Evolutionary conservation across 2,329 filamentous ascomycete genomes (phyloP).

Genomic region (Claviceps fusiformis): DNA sequence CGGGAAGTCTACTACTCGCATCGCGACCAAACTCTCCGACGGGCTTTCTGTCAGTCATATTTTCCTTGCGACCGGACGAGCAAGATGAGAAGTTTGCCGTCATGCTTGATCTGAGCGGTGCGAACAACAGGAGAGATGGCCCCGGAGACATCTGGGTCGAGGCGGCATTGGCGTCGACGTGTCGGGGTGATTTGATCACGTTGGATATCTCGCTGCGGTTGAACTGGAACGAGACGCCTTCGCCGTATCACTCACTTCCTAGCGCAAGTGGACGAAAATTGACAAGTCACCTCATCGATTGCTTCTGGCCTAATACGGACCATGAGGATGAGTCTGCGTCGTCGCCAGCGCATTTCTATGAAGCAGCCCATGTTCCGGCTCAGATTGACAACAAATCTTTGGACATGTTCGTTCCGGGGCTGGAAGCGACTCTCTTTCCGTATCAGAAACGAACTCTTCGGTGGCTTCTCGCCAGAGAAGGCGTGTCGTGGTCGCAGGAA

Average conservation of each 20-base stretch:
- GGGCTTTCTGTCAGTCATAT: constrained; percentile 3
- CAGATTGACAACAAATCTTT: constrained; percentile 26
- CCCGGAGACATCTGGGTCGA: constrained; percentile 23
- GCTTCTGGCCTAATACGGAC: constrained; percentile 16
- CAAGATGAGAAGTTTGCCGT: constrained; percentile 6
- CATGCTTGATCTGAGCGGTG: constrained; percentile 10
- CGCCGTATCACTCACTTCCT: constrained; percentile 18
- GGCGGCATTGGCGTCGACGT: constrained; percentile 18
- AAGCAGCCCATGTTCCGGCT: constrained; percentile 49
- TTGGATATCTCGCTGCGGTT: constrained; percentile 22
- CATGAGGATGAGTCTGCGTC: constrained; percentile 12
- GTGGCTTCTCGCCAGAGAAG: constrained; percentile 58
- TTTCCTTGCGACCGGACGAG: constrained; percentile 14
- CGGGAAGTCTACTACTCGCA: constrained; percentile 9
- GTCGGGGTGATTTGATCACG: constrained; percentile 12
- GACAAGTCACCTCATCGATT: constrained; percentile 24
- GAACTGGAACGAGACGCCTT: constrained; percentile 29
- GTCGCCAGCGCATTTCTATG: constrained; percentile 51
- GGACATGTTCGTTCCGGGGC: constrained; percentile 27
- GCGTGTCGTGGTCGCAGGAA: constrained; percentile 31
- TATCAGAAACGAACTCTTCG: constrained; percentile 59
- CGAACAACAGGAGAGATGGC: constrained; percentile 7
- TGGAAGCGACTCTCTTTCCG: constrained; percentile 46
- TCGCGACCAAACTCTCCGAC: constrained; percentile 7
- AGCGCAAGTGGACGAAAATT: constrained; percentile 15